A percentile compares a stretch with the other conserved stretches of the same genome.
These are phyloP conservation scores for Cylindrotheca fusiformis DNA, from an alignment of 108 stramenopile species.

Conservation along the genomic window DNA sequence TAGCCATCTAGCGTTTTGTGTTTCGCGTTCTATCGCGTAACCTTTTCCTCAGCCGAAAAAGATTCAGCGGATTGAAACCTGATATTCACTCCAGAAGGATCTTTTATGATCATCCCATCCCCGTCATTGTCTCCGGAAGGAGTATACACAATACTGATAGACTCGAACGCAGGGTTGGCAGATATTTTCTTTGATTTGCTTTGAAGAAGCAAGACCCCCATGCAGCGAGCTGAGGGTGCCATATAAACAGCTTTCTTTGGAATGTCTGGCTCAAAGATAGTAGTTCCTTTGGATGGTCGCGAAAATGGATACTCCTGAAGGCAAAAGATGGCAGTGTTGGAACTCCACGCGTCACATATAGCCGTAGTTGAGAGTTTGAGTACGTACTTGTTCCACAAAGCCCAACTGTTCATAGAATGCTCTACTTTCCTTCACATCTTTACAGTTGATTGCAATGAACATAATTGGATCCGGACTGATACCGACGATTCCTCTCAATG, in stretches of 20 bases:
- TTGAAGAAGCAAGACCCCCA: slow-evolving; percentile 78
- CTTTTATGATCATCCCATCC: slow-evolving; percentile 30
- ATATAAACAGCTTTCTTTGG: slow-evolving; percentile 74
- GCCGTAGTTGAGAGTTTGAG: not conserved
- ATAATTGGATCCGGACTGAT: slow-evolving; percentile 83
- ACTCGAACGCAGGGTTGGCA: slow-evolving; percentile 54
- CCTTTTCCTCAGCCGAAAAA: slow-evolving; percentile 56
- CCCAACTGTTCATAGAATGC: slow-evolving; percentile 76
- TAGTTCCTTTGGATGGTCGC: slow-evolving; percentile 63
- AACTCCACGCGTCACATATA: not conserved
- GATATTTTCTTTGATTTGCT: slow-evolving; percentile 39
- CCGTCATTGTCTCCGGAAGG: slow-evolving; percentile 35
- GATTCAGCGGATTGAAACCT: slow-evolving; percentile 41
- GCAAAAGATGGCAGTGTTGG: slow-evolving; percentile 6
- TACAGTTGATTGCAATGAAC: slow-evolving; percentile 80
- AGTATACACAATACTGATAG: slow-evolving; percentile 75
- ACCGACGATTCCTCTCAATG: slow-evolving; percentile 79
- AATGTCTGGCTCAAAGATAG: slow-evolving; percentile 80
- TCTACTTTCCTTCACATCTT: slow-evolving; percentile 53
- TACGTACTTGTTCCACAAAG: slow-evolving; percentile 53
- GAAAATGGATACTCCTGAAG: slow-evolving; percentile 67
- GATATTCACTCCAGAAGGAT: slow-evolving; percentile 64
- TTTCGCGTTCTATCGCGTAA: slow-evolving; percentile 20
- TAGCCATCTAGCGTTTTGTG: too few species aligned
- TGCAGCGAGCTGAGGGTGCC: slow-evolving; percentile 70